Base-by-base conservation (phyloP, 2,329 filamentous ascomycete species). In the Lasiodiplodia hormozganensis region DNA sequence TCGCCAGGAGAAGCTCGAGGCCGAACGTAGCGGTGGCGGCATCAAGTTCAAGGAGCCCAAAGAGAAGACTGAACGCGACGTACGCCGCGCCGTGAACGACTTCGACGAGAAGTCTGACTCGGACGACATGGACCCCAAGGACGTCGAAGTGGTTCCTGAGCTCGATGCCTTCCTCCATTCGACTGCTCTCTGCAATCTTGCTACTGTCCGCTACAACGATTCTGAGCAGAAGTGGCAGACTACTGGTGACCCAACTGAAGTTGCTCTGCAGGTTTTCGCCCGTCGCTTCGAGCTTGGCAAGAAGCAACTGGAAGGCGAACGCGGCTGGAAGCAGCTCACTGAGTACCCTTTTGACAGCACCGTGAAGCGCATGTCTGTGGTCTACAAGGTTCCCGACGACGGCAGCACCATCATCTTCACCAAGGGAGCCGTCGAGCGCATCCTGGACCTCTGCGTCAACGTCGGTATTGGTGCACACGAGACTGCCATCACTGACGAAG, bases 151-250 rank as follows among this genome's bases (percentile, higher is more conserved):
- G 36, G 73, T 75, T 36, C 69, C 70, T 7, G 64, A 74, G 38
- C 74, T 80, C 11, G 70, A 76, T 5, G 74, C 76, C n/a, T 79
- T 75, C 62, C 72, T 78, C 28, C 76, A 79, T 25, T 71, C 77
- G 52, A 75, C 69, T 28, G 78, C 79, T 11, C 73, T 81, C 49
- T 84, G 84, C 57, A 87, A 87, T 72, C 77, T 87, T 16, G 85
- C 85, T 3, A 83, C 81, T 3, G 81, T 89, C 4, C 81, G 81
- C 56, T 73, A 79, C 58, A 79, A 81, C 56, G 79, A 81, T 2
- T 79, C 80, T 0, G 77, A 82, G 51, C 78, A 80, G 11, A 70
- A 71, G 10, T 79, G 77, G 77, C 73, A 74, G 36, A 76, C 77
- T 14, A 74, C 73, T 62, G 77, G 77, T 64, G 77, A 79, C 52